Conservation (phyloP, 2,329 filamentous ascomycete genomes). For the Aspergillus versicolor region DNA sequence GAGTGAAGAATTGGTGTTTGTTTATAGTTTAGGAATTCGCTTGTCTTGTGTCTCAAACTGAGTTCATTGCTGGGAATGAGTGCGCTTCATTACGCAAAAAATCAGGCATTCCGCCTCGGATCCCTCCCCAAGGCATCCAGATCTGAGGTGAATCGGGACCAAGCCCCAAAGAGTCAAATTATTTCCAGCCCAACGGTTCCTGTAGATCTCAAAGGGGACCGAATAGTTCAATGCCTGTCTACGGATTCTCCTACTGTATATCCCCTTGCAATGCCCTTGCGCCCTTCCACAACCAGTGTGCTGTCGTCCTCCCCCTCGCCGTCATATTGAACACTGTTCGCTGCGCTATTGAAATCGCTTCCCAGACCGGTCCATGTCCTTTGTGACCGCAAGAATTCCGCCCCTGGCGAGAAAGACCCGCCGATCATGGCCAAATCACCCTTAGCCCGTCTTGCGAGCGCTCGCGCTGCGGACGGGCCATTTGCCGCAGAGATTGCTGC, state of each 20-base stretch:
- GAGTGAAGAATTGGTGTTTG: background rate
- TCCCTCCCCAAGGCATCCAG: background rate
- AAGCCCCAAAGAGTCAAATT: background rate
- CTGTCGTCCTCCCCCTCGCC: constrained; percentile 52
- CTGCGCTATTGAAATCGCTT: constrained; percentile 64
- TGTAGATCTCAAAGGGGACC: constrained; percentile 1
- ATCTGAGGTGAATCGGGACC: background rate
- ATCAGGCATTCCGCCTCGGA: background rate
- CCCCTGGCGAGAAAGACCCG: constrained; percentile 84
- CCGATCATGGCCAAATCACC: constrained; percentile 79
- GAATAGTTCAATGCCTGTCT: constrained; percentile 33
- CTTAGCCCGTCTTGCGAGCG: constrained; percentile 63
- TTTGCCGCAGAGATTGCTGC: constrained; percentile 18
- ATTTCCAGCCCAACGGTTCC: constrained; percentile 11
- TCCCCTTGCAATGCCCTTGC: constrained; percentile 82
- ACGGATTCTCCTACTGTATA: constrained; percentile 70
- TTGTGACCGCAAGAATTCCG: constrained; percentile 78
- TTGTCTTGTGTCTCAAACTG: background rate
- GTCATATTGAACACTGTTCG: constrained; percentile 52
- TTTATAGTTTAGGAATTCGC: background rate
- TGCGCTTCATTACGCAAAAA: background rate
- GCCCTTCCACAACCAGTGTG: constrained; percentile 77
- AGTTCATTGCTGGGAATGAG: background rate
- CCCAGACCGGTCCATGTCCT: constrained; percentile 91
- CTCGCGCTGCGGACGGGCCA: constrained; percentile 35